phyloP scores from a whole-genome alignment of 345 rosid genomes.

The Brassica incana region DNA sequence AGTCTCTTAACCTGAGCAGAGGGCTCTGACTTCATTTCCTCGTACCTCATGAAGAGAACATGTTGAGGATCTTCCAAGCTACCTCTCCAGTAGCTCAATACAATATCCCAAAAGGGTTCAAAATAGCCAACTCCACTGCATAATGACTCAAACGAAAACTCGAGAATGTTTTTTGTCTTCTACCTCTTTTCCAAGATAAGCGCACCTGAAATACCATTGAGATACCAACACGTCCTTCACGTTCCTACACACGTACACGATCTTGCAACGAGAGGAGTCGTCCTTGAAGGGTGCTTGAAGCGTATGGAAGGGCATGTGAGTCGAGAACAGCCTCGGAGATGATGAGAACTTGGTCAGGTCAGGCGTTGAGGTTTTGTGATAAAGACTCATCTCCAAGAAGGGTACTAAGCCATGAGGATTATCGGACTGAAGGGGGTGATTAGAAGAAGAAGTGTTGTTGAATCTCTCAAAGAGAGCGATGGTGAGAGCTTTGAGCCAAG shows the following conservation, averaged over 20 bases:
- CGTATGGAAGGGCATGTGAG: too few relatives aligned
- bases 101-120: slow-evolving; percentile 62
- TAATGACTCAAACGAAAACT: slow-evolving; percentile 42
- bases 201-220: slow-evolving; percentile 50
- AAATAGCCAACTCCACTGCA: slow-evolving; percentile 42
- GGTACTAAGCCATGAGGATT: slow-evolving; percentile 63
- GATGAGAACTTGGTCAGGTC: slow-evolving; percentile 20
- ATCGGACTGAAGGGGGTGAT: slow-evolving; percentile 19
- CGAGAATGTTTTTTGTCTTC: slow-evolving; percentile 16
- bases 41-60: slow-evolving; percentile 53
- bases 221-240: slow-evolving; percentile 41
- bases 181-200: slow-evolving; percentile 11
- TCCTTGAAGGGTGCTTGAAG: too few relatives aligned
- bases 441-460: slow-evolving; percentile 15
- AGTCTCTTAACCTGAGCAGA: slow-evolving; percentile 37
- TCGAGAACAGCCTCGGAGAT: slow-evolving; percentile 2
- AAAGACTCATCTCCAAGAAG: slow-evolving; percentile 40
- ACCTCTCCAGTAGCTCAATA: slow-evolving; percentile 48
- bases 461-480: slow-evolving; percentile 12
- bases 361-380: slow-evolving; percentile 15
- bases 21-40: slow-evolving; percentile 45
- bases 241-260: too few relatives aligned
- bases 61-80: slow-evolving; percentile 44
- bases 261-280: too few relatives aligned
- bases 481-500: slow-evolving; percentile 43